phyloP scores from a whole-genome alignment of 116 monocot genomes.

The Phalaenopsis hybrid region DNA sequence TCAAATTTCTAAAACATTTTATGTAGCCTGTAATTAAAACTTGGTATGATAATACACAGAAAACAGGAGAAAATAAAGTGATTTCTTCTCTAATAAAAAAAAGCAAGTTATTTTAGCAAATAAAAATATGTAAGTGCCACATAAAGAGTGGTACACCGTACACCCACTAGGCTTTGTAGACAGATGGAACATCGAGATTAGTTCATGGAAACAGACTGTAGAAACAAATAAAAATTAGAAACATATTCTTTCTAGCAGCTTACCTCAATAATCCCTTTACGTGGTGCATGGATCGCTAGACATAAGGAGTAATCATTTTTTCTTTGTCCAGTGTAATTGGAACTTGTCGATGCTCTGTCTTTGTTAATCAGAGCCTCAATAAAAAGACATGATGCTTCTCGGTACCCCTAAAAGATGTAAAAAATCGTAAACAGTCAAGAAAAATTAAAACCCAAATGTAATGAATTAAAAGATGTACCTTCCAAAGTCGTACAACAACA shows the following conservation, averaged over 20 bases:
- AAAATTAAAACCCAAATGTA: background rate
- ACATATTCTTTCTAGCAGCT: background rate
- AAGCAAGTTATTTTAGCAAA: too few species aligned
- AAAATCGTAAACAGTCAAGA: background rate
- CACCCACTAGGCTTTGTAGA: background rate
- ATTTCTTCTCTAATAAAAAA: background rate
- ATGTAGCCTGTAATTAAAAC: background rate
- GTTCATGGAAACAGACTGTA: background rate
- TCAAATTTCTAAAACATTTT: background rate
- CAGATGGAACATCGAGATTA: background rate
- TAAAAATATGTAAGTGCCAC: too few species aligned
- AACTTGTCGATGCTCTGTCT: conserved; percentile 60
- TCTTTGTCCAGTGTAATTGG: conserved; percentile 28
- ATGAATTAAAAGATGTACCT: too few species aligned
- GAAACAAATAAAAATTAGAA: background rate
- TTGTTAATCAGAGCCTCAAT: conserved; percentile 69
- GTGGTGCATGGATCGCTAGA: conserved; percentile 89
- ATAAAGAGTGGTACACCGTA: background rate
- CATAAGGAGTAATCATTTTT: conserved; percentile 88
- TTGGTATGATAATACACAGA: background rate
- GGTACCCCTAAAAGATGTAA: conserved; percentile 65
- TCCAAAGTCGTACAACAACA: too few species aligned
- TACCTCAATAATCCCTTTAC: conserved; percentile 96
- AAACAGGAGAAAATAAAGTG: background rate
- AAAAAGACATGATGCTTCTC: conserved; percentile 90